phyloP scores from a whole-genome alignment of 2,329 filamentous ascomycete genomes.

The Colletotrichum sp. region DNA sequence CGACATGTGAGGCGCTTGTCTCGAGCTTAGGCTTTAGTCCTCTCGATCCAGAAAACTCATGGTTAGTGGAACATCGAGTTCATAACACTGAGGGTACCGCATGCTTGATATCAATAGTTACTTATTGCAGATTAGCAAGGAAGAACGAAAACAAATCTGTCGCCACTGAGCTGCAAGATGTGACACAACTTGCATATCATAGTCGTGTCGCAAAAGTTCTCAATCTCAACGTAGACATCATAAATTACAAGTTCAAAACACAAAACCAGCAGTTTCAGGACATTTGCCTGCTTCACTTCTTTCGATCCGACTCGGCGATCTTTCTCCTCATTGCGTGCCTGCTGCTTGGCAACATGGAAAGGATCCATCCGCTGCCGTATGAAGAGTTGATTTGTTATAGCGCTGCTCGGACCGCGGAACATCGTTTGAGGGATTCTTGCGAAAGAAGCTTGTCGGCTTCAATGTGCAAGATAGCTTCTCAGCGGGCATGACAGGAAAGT shows the following conservation, averaged over 20 bases:
- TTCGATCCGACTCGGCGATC: background rate
- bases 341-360: background rate
- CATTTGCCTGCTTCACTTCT: background rate
- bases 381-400: background rate
- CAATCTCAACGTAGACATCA: background rate
- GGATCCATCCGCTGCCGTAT: background rate
- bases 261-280: background rate
- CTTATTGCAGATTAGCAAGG: background rate
- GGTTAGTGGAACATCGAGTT: background rate
- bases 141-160: too few species aligned
- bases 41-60: background rate
- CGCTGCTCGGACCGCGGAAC: conserved; percentile 22
- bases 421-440: conserved; percentile 51
- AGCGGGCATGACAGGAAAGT: conserved; percentile 64
- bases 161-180: background rate
- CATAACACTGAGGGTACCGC: background rate
- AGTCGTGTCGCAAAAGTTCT: background rate
- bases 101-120: background rate
- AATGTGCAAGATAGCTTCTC: conserved; percentile 56
- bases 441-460: conserved; percentile 55
- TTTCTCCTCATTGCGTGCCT: background rate
- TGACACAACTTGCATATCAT: background rate
- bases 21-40: background rate
- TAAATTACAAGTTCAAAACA: background rate
- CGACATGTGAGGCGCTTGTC: background rate